phyloP scores from a whole-genome alignment of 768 basidiomycete species.

The Artomyces pyxidatus region DNA sequence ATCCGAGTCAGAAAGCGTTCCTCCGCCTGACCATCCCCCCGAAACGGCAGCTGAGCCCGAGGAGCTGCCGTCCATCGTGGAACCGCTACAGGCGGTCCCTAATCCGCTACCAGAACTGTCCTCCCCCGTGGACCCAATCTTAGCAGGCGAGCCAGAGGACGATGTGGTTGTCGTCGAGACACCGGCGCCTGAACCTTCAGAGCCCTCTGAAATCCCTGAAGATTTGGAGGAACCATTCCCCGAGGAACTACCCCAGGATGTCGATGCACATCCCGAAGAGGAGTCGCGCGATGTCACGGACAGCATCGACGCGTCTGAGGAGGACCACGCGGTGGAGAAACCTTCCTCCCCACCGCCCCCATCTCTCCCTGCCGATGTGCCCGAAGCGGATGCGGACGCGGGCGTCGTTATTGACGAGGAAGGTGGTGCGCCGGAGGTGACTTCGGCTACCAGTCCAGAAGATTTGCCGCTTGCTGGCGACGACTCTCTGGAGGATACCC shows the following conservation, averaged over 20 bases:
- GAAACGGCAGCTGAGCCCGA: neutral
- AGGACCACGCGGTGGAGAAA: neutral
- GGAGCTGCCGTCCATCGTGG: neutral
- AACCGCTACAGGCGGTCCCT: neutral
- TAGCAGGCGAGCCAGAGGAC: neutral
- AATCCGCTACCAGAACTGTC: neutral
- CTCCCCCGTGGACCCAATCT: neutral
- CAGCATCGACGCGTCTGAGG: neutral
- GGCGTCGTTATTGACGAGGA: too few species aligned
- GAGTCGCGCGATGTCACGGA: neutral
- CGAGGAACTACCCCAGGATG: neutral
- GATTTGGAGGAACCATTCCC: neutral
- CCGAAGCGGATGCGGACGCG: neutral
- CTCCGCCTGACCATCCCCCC: neutral
- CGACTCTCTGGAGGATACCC: constrained; percentile 12
- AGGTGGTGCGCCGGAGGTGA: too few species aligned
- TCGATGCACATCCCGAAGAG: neutral
- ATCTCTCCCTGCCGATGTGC: neutral
- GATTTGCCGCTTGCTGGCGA: constrained; percentile 5
- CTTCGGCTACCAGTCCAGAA: too few species aligned
- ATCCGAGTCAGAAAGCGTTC: neutral
- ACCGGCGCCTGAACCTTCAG: neutral
- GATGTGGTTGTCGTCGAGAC: too few species aligned
- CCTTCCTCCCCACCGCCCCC: too few species aligned
- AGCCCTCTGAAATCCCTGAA: neutral